Conservation (phyloP, 768 basidiomycete genomes). For the Pholiota molesta region DNA sequence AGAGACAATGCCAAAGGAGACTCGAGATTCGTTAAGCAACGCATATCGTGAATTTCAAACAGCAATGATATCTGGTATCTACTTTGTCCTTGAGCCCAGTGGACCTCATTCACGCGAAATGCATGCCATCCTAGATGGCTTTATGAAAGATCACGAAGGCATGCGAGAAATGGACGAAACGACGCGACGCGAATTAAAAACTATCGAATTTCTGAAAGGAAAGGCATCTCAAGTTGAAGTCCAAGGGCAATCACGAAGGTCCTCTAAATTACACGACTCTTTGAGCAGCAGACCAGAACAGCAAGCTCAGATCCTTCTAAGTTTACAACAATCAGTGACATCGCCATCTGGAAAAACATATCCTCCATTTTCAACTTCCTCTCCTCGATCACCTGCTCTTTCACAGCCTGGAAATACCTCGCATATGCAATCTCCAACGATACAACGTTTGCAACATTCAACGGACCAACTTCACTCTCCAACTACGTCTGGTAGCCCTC, state of each 20-base stretch:
- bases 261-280: conserved; percentile 28
- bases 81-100: conserved; percentile 77
- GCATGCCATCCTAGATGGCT: conserved; percentile 80
- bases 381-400: conserved; percentile 33
- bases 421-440: conserved; percentile 51
- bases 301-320: conserved; percentile 55
- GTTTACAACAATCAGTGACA: conserved; percentile 44
- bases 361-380: conserved; percentile 32
- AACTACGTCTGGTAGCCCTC: conserved; percentile 70
- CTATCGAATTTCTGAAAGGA: conserved; percentile 78
- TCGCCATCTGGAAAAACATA: conserved; percentile 35
- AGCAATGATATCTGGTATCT: conserved; percentile 88
- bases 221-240: conserved; percentile 61
- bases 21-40: conserved; percentile 72
- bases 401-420: conserved; percentile 28
- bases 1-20: conserved; percentile 61
- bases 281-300: conserved; percentile 36
- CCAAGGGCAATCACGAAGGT: conserved; percentile 32
- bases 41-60: conserved; percentile 89
- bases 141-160: conserved; percentile 68
- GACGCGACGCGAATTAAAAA: conserved; percentile 79
- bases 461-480: conserved; percentile 58
- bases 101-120: conserved; percentile 70
- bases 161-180: conserved; percentile 80
- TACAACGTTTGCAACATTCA: conserved; percentile 63